A percentile compares a stretch with the other conserved stretches of the same genome.
These are phyloP conservation scores for Sordariomycetes sp. DNA, from an alignment of 2,329 filamentous ascomycete genomes.

Conservation along the genomic window DNA sequence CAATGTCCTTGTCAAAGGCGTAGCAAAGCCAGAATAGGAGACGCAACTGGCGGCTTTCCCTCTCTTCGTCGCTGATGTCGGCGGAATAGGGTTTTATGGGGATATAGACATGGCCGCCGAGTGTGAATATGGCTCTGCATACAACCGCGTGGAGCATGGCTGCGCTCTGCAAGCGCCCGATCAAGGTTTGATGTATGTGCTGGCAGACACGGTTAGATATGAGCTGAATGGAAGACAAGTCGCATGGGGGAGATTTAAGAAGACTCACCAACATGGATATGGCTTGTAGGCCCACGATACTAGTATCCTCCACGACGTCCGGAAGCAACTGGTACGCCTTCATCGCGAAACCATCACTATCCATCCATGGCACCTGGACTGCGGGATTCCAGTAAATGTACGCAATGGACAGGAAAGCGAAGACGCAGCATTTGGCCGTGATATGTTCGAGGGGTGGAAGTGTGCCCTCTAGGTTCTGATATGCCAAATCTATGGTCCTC, in stretches of 20 bases:
- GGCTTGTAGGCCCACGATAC: constrained; percentile 28
- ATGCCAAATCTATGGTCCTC: constrained; percentile 29
- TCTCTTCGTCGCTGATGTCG: constrained; percentile 5
- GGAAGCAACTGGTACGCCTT: constrained; percentile 27
- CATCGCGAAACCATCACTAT: constrained; percentile 19
- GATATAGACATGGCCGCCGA: neutral
- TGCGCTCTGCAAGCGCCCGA: neutral
- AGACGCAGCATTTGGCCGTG: constrained; percentile 29
- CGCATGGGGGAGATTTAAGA: neutral
- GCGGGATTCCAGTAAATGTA: constrained; percentile 11
- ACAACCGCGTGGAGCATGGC: neutral
- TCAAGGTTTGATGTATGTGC: neutral
- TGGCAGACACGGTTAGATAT: neutral
- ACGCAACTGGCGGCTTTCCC: constrained; percentile 20
- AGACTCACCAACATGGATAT: constrained; percentile 30
- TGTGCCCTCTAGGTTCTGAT: constrained; percentile 13
- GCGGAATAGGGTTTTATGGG: neutral
- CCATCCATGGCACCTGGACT: neutral
- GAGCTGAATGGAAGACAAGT: neutral
- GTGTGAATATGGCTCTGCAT: neutral
- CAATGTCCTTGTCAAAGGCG: constrained; percentile 39
- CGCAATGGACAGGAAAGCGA: constrained; percentile 27
- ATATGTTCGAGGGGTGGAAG: constrained; percentile 13
- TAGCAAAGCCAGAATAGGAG: constrained; percentile 42
- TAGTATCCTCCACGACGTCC: constrained; percentile 26